Evolutionary conservation across 768 basidiomycete genomes (phyloP), one percentile per base, ranked within the genome.

Genomic region (Candolleomyces efflorescens): DNA sequence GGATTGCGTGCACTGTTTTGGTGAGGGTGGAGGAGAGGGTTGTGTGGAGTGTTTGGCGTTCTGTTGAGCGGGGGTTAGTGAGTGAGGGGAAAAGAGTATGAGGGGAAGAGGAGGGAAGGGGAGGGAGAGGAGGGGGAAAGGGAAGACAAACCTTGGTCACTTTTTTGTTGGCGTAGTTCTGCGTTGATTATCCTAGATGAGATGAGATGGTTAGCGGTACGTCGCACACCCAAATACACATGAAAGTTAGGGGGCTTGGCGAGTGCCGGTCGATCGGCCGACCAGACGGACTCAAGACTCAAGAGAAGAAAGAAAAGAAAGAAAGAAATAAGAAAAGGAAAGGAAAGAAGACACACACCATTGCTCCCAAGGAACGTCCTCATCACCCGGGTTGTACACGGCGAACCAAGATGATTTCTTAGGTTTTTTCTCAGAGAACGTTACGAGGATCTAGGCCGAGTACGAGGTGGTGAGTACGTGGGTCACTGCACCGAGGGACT

Each of bases 311-410:
- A n/a, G n/a, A n/a, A n/a, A n/a, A n/a, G n/a, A n/a, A n/a, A n/a
- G n/a, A n/a, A n/a, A n/a, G n/a, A n/a, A n/a, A n/a, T n/a, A n/a
- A n/a, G n/a, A n/a, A n/a, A n/a, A n/a, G n/a, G n/a, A n/a, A n/a
- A n/a, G 48, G 23, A 49, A 27, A 17, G 11, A 12, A 56, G 32
- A 20, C 13, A 55, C 75, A 5, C 12, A 90, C 91, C 91, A 93
- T 71, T 90, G 85, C 68, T 93, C 92, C 91, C 91, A 93, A 53
- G 90, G 84, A 13, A 92, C 82, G 23, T 92, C 89, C 67, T 93
- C 91, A 72, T 93, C 88, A 1, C 80, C 85, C 62, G 79, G n/a
- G n/a, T n/a, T 76, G 41, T 85, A 85, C 11, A 82, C 81, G 53
- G 80, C 80, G 63, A 91, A 89, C 90, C 90, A n/a, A n/a, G n/a